Base-by-base conservation (phyloP, 2,329 filamentous ascomycete species). In the Paracamarosporium sp. region DNA sequence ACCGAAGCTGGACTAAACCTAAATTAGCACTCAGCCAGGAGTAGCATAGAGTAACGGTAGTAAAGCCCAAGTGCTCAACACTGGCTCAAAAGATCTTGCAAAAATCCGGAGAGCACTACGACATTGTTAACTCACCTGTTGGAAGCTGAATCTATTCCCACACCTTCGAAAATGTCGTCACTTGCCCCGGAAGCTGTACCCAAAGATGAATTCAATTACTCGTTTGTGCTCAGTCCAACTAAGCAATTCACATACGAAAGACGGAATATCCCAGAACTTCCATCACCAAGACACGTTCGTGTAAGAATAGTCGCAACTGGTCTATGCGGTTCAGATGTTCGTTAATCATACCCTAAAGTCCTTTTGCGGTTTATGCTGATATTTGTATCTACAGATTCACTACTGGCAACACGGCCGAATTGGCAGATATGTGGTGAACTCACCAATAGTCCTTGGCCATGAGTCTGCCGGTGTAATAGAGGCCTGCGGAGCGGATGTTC, bases 281-380 rank as follows among this genome's bases (percentile, higher is more conserved):
- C 83, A 59, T 79, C 80, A 56, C 82, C 86, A 15, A 83, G 91
- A 80, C 87, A 93, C 72, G 90, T 93, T 64, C 83, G 92, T 66
- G 87, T 94, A 59, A 88, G 89, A 70, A 82, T 93, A 69, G 90
- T 90, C 78, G 92, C 88, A 80, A 93, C 91, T 2, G 91, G 91
- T 64, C 92, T 94, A 78, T 94, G 91, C 80, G 91, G 91, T 53
- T 90, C 88, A 51, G 91, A 71, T 57, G 67, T 68, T 53, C 28
- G 60, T 59, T n/a, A 31, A 27, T 24, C 9, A 8, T 57, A 31
- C 25, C 15, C 48, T 38, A 6, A 15, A 33, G 40, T 28, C 22
- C n/a, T 20, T 15, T 30, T 28, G 25, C 25, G 12, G 11, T 8
- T 24, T 53, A 31, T 28, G 20, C 27, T 55, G 13, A 51, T 35